These are phyloP conservation scores for Atalantia buxifolia DNA, from an alignment of 345 rosid genomes.

Conservation along the genomic window DNA sequence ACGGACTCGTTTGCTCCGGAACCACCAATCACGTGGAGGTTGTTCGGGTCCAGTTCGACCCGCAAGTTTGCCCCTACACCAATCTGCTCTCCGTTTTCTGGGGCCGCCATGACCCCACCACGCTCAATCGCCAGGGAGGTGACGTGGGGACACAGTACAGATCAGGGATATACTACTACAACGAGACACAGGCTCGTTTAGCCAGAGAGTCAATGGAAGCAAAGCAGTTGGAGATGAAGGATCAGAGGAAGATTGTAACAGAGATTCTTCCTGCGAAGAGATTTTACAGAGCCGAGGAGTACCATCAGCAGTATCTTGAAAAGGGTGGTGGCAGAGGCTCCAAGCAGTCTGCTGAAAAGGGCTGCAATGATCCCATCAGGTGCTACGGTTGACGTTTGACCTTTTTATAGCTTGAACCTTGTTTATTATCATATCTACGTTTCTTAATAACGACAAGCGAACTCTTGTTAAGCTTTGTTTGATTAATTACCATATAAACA, in stretches of 20 bases:
- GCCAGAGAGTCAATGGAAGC: constrained; percentile 60
- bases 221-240: constrained; percentile 51
- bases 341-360: constrained; percentile 62
- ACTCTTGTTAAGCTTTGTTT: too few species aligned
- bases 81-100: constrained; percentile 69
- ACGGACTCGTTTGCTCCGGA: constrained; percentile 62
- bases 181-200: constrained; percentile 41
- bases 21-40: constrained; percentile 81
- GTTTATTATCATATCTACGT: background rate
- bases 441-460: too few species aligned
- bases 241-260: constrained; percentile 54
- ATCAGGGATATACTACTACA: constrained; percentile 85
- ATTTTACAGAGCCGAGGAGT: constrained; percentile 72
- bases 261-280: constrained; percentile 75
- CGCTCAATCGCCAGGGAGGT: constrained; percentile 81
- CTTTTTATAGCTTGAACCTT: background rate
- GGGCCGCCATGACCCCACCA: constrained; percentile 78
- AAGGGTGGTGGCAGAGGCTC: constrained; percentile 60
- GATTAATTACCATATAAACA: background rate
- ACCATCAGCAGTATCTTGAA: constrained; percentile 85
- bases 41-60: constrained; percentile 80
- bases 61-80: constrained; percentile 46
- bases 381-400: constrained; percentile 52
- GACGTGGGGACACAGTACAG: constrained; percentile 85
- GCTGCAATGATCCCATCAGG: constrained; percentile 78